phyloP scores from a whole-genome alignment of 305 asterid genomes.

The Euphrasia arctica region DNA sequence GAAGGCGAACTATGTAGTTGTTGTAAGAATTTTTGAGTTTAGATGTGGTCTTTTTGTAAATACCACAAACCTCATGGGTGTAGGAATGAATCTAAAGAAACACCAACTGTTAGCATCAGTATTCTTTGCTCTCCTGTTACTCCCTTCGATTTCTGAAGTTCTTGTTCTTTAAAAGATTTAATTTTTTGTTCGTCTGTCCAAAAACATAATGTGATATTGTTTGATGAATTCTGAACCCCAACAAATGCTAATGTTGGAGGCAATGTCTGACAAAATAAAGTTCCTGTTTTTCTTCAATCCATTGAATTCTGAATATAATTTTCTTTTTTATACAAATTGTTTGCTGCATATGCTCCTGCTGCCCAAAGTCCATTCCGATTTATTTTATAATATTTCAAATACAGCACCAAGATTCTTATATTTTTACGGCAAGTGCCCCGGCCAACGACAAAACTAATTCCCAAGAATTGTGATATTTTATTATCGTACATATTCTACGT shows the following conservation, averaged over 20 bases:
- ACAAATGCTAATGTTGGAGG: constrained; percentile 1
- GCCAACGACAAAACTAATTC: constrained; percentile 25
- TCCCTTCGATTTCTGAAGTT: too few relatives aligned
- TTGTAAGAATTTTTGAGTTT: too few relatives aligned
- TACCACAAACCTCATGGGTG: too few relatives aligned
- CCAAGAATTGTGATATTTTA: constrained; percentile 28
- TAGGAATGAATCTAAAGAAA: too few relatives aligned
- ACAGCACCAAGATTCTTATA: constrained; percentile 10
- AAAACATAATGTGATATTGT: too few relatives aligned
- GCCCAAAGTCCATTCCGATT: constrained; percentile 24
- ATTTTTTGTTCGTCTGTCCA: too few relatives aligned
- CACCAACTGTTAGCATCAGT: too few relatives aligned
- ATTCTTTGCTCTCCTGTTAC: too few relatives aligned
- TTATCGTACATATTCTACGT: constrained; percentile 27
- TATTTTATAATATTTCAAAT: constrained; percentile 1
- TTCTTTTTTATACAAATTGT: neutral
- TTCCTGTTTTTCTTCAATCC: neutral
- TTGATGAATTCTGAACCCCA: neutral
- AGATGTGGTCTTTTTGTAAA: too few relatives aligned
- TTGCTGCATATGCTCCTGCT: constrained; percentile 7
- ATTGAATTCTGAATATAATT: neutral
- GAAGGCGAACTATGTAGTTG: too few relatives aligned
- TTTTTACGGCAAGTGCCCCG: neutral
- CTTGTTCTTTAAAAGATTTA: too few relatives aligned
- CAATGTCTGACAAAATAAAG: constrained; percentile 10